Conservation (phyloP, 495 filamentous ascomycete genomes). For the Ramalina peruviana region DNA sequence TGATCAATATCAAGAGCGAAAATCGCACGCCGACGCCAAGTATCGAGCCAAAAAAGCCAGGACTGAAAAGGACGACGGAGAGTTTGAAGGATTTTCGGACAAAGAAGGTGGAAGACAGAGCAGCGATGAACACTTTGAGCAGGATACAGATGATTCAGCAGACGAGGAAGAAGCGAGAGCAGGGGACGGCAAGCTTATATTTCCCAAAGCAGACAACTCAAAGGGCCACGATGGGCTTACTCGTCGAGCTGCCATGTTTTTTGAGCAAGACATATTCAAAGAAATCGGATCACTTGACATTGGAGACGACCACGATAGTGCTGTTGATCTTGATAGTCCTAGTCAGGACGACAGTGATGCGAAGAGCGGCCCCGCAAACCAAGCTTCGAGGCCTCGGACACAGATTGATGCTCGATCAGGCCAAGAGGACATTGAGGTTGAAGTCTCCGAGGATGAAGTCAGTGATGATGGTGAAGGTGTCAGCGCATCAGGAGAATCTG, state of each 20-base stretch:
- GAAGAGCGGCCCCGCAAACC: conserved; percentile 8
- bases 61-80: conserved; percentile 68
- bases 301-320: conserved; percentile 32
- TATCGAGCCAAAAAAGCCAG: conserved; percentile 77
- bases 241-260: conserved; percentile 75
- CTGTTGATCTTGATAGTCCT: conserved; percentile 31
- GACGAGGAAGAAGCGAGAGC: conserved; percentile 30
- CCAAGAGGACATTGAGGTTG: not conserved
- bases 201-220: conserved; percentile 13
- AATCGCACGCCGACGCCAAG: conserved; percentile 67
- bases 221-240: conserved; percentile 45
- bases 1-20: conserved; percentile 67
- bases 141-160: conserved; percentile 39
- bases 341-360: conserved; percentile 15
- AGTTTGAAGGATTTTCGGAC: conserved; percentile 84
- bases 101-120: conserved; percentile 29
- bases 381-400: conserved; percentile 6
- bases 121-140: conserved; percentile 39
- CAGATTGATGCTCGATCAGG: not conserved
- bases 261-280: conserved; percentile 90
- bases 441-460: not conserved
- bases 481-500: not conserved
- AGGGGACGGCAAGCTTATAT: conserved; percentile 32
- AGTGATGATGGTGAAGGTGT: conserved; percentile 30
- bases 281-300: conserved; percentile 50